A percentile compares a stretch with the other conserved stretches of the same genome.
phyloP scores from a whole-genome alignment of 2,329 filamentous ascomycete species.

The Colletotrichum sp. region DNA sequence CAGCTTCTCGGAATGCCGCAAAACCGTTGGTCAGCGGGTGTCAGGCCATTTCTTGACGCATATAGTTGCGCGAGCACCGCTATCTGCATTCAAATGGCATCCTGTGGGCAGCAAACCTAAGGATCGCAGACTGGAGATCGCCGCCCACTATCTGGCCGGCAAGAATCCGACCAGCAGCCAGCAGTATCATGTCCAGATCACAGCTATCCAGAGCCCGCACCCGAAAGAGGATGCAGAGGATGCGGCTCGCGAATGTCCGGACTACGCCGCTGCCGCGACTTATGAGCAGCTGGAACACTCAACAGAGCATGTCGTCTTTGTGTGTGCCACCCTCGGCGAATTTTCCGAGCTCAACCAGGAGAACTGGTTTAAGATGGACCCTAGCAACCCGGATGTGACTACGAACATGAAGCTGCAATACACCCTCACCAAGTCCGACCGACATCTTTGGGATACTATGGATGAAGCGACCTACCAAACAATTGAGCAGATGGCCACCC shows the following conservation, averaged over 20 bases:
- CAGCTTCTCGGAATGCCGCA: not conserved
- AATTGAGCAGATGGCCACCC: not conserved
- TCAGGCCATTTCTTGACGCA: not conserved
- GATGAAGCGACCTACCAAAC: rapidly evolving
- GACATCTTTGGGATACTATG: not conserved
- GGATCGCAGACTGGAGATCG: not conserved
- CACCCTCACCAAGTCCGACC: not conserved
- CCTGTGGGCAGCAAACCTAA: not conserved
- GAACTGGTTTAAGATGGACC: not conserved
- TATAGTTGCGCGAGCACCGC: not conserved
- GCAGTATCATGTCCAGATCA: not conserved
- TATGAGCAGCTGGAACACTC: not conserved
- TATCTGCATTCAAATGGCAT: not conserved
- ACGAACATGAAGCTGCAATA: not conserved
- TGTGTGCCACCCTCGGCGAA: not conserved
- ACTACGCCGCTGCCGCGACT: not conserved
- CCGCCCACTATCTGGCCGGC: not conserved
- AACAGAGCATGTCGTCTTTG: not conserved
- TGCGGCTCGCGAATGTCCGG: not conserved
- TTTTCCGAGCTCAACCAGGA: not conserved
- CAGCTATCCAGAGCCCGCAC: not conserved
- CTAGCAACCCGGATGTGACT: not conserved
- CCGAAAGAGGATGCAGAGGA: not conserved
- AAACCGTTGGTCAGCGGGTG: not conserved
- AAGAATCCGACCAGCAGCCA: not conserved